Evolutionary conservation across 768 basidiomycete genomes (phyloP).

Genomic region (Ramaria sp.): DNA sequence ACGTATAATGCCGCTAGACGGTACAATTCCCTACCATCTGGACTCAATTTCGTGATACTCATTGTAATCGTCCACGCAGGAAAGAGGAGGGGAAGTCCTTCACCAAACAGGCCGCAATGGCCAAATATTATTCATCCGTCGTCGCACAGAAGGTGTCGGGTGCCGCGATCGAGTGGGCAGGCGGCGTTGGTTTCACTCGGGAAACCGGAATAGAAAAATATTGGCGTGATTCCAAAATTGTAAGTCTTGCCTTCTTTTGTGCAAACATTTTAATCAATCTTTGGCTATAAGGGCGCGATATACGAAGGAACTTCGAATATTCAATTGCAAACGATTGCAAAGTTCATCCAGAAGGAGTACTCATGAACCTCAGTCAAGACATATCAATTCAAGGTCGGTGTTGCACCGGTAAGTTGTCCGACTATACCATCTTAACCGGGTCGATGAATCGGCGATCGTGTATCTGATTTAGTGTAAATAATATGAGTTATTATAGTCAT

Average conservation of each 20-base stretch:
- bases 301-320: conserved; percentile 98
- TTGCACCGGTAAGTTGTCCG: too few species aligned
- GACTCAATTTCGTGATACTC: background rate
- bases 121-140: conserved; percentile 85
- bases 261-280: background rate
- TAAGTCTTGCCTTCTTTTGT: conserved; percentile 28
- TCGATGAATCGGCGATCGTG: too few species aligned
- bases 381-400: too few species aligned
- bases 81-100: conserved; percentile 86
- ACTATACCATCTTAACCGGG: too few species aligned
- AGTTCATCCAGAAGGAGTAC: conserved; percentile 78
- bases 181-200: conserved; percentile 84
- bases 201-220: conserved; percentile 96
- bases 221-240: conserved; percentile 95
- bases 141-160: conserved; percentile 86
- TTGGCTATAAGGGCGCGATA: conserved; percentile 58
- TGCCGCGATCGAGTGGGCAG: conserved; percentile 91
- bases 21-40: conserved; percentile 15
- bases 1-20: conserved; percentile 95
- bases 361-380: too few species aligned
- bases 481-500: too few species aligned
- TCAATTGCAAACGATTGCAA: conserved; percentile 92
- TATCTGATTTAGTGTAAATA: too few species aligned
- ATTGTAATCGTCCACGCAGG: conserved; percentile 1
- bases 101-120: conserved; percentile 95